Base-by-base conservation (phyloP, 139 green algal species). In the Zygnema cylindricum region DNA sequence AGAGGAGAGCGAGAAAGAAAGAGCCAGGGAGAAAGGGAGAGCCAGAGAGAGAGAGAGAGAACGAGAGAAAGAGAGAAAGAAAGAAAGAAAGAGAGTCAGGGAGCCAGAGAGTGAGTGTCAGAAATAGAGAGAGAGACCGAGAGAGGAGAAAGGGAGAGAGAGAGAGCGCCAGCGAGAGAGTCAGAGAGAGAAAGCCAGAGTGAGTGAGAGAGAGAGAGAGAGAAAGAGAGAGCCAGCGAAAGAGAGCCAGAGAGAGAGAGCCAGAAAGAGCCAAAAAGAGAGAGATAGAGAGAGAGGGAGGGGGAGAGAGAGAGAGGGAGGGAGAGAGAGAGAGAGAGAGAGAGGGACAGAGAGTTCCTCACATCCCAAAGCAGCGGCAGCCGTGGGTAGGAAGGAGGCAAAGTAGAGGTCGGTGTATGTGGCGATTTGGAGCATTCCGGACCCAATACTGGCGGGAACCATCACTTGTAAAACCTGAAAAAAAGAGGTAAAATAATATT, bases 381-480 rank as follows among this genome's bases (percentile, higher is more conserved):
- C 76, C 43, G 43, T 43, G 7, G 91, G 91, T 0, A 93, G 22
- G 75, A 93, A 93, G 35, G 91, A 93, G 1, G 91, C 91, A 82
- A 93, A 93, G 90, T 93, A 94, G 38, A 93, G 90, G 77, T 93
- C 91, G 33, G 90, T 93, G 91, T 90, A 93, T 1, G 91, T 93
- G n/a, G 90, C 90, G 38, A 93, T 93, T 73, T 93, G 91, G 21
- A 93, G 42, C 91, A 93, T 90, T 32, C 91, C 91, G 0, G 90
- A 89, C 23, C 84, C 90, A 0, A 93, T 35, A 0, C 84, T 77
- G 23, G 84, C 91, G 35, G 91, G 91, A 1, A 93, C 1, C 33
- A 93, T 11, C 2, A 92, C 55, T 23, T 7, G 38, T 40, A 92
- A 41, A 22, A 92, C 88, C 88, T 92, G 78, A n/a, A n/a, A n/a